These are phyloP conservation scores for Diplodia intermedia DNA, from an alignment of 2,329 filamentous ascomycete species.

Conservation along the genomic window DNA sequence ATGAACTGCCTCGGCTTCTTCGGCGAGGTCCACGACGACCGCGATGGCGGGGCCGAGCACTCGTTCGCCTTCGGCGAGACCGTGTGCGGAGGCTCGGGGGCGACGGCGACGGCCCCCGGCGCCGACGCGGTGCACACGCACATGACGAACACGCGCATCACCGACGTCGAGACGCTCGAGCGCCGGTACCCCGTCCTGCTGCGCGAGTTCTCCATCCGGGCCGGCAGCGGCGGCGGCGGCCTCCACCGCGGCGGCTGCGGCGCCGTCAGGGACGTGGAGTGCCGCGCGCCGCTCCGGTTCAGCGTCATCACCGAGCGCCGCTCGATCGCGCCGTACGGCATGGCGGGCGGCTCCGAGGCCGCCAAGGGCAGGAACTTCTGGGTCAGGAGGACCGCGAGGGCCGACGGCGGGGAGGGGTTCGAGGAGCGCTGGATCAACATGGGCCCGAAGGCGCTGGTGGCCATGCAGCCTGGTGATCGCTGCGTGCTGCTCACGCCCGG, in stretches of 20 bases:
- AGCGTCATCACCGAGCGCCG: slow-evolving; percentile 76
- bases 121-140: slow-evolving; percentile 74
- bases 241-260: slow-evolving; percentile 71
- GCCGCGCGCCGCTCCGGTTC: slow-evolving; percentile 72
- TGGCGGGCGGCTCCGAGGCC: slow-evolving; percentile 77
- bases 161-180: slow-evolving; percentile 76
- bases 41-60: slow-evolving; percentile 1
- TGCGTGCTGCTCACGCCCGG: slow-evolving; percentile 35
- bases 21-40: slow-evolving; percentile 26
- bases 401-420: slow-evolving; percentile 29
- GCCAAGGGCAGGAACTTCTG: slow-evolving; percentile 79
- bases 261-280: slow-evolving; percentile 75
- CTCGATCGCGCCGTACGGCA: slow-evolving; percentile 75
- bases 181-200: slow-evolving; percentile 73
- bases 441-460: slow-evolving; percentile 35
- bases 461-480: slow-evolving; percentile 34
- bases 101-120: slow-evolving; percentile 70
- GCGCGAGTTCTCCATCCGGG: slow-evolving; percentile 67
- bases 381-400: slow-evolving; percentile 67
- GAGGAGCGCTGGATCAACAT: slow-evolving; percentile 36
- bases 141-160: slow-evolving; percentile 81
- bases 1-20: slow-evolving; percentile 43
- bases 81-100: slow-evolving; percentile 73
- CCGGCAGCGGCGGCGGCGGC: slow-evolving; percentile 67
- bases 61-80: slow-evolving; percentile 74